Conservation (phyloP, 345 rosid genomes). For the Crucihimalaya himalaica region DNA sequence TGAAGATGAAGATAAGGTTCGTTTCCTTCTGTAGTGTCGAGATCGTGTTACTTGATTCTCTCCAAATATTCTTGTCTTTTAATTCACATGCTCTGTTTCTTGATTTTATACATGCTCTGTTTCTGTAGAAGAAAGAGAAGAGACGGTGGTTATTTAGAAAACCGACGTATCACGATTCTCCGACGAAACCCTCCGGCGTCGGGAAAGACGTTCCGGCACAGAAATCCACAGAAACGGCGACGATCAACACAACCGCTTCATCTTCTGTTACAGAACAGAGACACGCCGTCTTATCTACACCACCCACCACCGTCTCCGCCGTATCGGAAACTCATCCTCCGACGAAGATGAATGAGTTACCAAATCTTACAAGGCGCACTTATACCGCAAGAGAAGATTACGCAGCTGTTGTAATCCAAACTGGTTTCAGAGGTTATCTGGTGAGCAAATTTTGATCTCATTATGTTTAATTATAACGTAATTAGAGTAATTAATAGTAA, state of each 20-base stretch:
- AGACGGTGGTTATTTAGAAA: constrained; percentile 75
- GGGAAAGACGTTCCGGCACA: neutral
- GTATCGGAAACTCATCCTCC: constrained; percentile 38
- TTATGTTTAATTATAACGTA: neutral
- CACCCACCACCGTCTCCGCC: constrained; percentile 48
- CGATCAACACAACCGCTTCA: neutral
- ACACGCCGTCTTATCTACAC: neutral
- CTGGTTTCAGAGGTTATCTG: constrained; percentile 81
- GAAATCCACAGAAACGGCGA: neutral
- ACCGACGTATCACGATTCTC: constrained; percentile 51
- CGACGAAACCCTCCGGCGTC: constrained; percentile 10
- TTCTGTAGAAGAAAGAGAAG: constrained; percentile 63
- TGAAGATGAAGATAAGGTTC: constrained; percentile 74
- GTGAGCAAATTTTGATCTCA: constrained; percentile 46
- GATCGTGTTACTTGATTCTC: constrained; percentile 20
- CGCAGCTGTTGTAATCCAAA: constrained; percentile 69
- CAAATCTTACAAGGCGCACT: constrained; percentile 38
- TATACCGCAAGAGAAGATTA: constrained; percentile 42
- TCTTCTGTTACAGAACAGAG: constrained; percentile 46
- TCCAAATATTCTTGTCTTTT: neutral
- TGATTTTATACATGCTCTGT: neutral
- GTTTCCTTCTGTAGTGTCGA: neutral
- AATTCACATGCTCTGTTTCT: constrained; percentile 1
- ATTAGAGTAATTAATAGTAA: neutral
- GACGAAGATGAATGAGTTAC: constrained; percentile 23